A percentile compares a stretch with the other conserved stretches of the same genome.
Conservation (phyloP, 2,329 filamentous ascomycete species). For the Fusarium nematophilum region DNA sequence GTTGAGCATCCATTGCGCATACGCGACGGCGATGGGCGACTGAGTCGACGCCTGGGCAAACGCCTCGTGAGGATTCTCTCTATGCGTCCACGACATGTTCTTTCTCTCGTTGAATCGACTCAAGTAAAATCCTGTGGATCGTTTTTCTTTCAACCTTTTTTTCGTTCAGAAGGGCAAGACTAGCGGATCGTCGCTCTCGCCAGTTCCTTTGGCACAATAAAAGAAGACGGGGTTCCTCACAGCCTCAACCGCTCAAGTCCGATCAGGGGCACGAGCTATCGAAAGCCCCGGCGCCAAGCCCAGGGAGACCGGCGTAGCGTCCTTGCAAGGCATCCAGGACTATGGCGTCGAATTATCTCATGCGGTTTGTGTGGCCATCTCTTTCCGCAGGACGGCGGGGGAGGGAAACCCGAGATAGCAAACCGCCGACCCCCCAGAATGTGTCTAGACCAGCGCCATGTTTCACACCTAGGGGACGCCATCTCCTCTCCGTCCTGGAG, state of each 20-base stretch:
- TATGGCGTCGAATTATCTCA: constrained; percentile 9
- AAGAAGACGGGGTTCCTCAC: neutral
- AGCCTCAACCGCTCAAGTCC: neutral
- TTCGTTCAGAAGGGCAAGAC: neutral
- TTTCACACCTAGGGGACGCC: constrained; percentile 25
- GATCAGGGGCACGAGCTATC: neutral
- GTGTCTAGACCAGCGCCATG: constrained; percentile 39
- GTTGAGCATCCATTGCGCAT: constrained; percentile 44
- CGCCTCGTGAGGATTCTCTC: constrained; percentile 38
- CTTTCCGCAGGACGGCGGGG: no score
- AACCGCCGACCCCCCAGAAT: neutral
- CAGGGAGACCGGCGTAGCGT: neutral
- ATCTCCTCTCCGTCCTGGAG: constrained; percentile 22
- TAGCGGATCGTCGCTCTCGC: constrained; percentile 4
- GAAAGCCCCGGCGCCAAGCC: constrained; percentile 3
- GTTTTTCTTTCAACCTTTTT: no score
- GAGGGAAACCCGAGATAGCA: neutral
- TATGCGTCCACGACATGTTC: constrained; percentile 44
- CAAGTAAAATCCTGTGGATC: neutral
- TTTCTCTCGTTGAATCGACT: no score
- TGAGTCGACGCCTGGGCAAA: constrained; percentile 40
- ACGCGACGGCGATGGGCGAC: constrained; percentile 26
- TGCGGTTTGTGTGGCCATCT: constrained; percentile 5
- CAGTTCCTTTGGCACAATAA: constrained; percentile 16
- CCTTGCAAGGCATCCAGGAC: constrained; percentile 7